These are phyloP conservation scores for Amylostereum chailletii DNA, from an alignment of 1,284 basidiomycete genomes.

Conservation along the genomic window DNA sequence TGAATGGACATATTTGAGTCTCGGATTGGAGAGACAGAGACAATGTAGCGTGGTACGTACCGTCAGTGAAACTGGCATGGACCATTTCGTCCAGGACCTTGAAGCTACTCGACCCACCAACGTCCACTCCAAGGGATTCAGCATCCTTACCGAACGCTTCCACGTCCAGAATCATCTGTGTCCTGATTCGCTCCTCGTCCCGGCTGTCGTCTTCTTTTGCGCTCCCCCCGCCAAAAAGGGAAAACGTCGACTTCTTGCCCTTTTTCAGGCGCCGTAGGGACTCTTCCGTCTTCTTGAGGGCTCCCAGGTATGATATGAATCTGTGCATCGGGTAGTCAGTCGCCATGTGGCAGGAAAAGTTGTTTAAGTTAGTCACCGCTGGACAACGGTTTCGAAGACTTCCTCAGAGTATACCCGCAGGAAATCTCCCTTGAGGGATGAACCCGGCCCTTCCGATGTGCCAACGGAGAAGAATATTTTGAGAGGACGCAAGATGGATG, in stretches of 20 bases:
- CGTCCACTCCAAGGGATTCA: constrained; percentile 55
- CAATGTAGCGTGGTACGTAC: constrained; percentile 8
- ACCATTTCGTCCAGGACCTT: constrained; percentile 53
- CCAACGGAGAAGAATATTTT: constrained; percentile 67
- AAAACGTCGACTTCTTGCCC: constrained; percentile 73
- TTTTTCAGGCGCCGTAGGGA: constrained; percentile 79
- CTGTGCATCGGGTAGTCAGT: constrained; percentile 21
- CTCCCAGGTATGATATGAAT: constrained; percentile 62
- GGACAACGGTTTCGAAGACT: constrained; percentile 69
- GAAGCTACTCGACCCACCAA: constrained; percentile 47
- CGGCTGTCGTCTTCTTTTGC: constrained; percentile 56
- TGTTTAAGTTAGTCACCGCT: constrained; percentile 35
- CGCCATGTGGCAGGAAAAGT: neutral
- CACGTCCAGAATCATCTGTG: constrained; percentile 84
- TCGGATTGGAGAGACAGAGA: constrained; percentile 1
- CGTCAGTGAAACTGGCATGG: constrained; percentile 26
- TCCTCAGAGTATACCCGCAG: constrained; percentile 48
- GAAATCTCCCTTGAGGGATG: constrained; percentile 45
- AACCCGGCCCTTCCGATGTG: constrained; percentile 44
- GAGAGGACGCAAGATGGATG: constrained; percentile 76
- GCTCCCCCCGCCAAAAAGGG: constrained; percentile 55
- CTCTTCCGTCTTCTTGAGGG: constrained; percentile 88
- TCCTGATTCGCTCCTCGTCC: constrained; percentile 75
- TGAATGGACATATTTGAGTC: too few species aligned
- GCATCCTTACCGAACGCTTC: constrained; percentile 77